These are phyloP conservation scores for Erigeron canadensis DNA, from an alignment of 129 eudicot species.

Conservation along the genomic window DNA sequence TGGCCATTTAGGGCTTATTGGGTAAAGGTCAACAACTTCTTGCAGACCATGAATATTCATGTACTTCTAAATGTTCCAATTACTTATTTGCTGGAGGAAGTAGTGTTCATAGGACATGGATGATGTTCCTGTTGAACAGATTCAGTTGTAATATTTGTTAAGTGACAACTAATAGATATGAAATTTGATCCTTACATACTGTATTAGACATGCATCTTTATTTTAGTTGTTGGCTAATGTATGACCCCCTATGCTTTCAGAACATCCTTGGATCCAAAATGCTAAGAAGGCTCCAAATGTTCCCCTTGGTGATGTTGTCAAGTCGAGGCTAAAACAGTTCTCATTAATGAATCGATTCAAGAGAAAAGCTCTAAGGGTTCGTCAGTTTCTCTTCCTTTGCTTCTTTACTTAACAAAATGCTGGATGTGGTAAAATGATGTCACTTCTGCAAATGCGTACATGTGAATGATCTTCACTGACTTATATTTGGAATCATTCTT, in stretches of 20 bases:
- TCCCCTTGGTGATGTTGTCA: conserved; percentile 90
- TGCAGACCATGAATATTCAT: too few species aligned
- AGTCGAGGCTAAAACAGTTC: conserved; percentile 85
- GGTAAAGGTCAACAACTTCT: too few species aligned
- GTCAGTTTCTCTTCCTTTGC: conserved; percentile 18
- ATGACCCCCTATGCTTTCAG: conserved; percentile 27
- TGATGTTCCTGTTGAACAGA: too few species aligned
- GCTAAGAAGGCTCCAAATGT: conserved; percentile 90
- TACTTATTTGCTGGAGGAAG: too few species aligned
- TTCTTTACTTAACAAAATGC: background rate
- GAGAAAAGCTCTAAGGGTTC: conserved; percentile 90
- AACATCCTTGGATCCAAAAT: conserved; percentile 78
- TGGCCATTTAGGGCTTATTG: too few species aligned
- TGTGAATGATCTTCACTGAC: background rate
- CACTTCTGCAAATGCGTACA: too few species aligned
- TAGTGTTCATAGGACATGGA: too few species aligned
- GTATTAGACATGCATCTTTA: background rate
- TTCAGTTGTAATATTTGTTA: too few species aligned
- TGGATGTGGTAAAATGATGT: background rate
- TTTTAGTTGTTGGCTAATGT: background rate
- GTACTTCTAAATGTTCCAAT: too few species aligned
- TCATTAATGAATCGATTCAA: conserved; percentile 95
- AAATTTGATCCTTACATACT: too few species aligned
- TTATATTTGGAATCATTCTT: conserved; percentile 1
- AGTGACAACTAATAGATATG: too few species aligned